Evolutionary conservation across 2,329 filamentous ascomycete genomes (phyloP).

Genomic region (Microcyclospora tardicrescens): DNA sequence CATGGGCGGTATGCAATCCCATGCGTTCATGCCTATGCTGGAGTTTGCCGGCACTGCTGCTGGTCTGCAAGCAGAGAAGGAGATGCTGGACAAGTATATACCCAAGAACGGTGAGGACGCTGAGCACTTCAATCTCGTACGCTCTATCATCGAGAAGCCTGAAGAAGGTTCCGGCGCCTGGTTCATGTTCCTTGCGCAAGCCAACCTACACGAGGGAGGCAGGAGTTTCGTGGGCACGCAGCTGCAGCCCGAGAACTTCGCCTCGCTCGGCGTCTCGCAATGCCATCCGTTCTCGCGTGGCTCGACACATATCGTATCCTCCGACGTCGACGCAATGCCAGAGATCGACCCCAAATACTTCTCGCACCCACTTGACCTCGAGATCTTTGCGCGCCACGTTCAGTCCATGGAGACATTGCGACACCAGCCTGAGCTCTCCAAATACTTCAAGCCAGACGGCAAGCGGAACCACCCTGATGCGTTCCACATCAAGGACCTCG

Average conservation of each 20-base stretch:
- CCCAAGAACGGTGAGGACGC: no score
- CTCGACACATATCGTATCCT: conserved; percentile 19
- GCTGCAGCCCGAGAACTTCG: conserved; percentile 22
- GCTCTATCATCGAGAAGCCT: conserved; percentile 1
- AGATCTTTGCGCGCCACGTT: conserved; percentile 20
- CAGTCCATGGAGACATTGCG: conserved; percentile 33
- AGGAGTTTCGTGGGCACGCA: conserved; percentile 17
- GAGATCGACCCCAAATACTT: conserved; percentile 24
- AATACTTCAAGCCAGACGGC: no score
- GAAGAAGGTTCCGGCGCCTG: conserved; percentile 21
- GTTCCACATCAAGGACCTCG: conserved; percentile 22
- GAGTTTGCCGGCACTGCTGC: no score
- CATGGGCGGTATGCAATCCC: no score
- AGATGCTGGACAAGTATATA: no score
- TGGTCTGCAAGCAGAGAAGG: no score
- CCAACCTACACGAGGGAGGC: conserved; percentile 15
- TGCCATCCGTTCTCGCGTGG: conserved; percentile 19
- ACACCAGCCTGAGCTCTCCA: conserved; percentile 29
- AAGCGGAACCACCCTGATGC: no score
- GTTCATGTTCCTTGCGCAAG: conserved; percentile 21
- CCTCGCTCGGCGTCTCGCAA: conserved; percentile 17
- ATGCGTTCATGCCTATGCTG: no score
- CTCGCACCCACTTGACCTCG: conserved; percentile 19
- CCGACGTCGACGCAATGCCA: conserved; percentile 16
- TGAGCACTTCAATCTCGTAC: no score